phyloP scores from a whole-genome alignment of 148 eudicot genomes.

The Amaranthus hypochondriacus region DNA sequence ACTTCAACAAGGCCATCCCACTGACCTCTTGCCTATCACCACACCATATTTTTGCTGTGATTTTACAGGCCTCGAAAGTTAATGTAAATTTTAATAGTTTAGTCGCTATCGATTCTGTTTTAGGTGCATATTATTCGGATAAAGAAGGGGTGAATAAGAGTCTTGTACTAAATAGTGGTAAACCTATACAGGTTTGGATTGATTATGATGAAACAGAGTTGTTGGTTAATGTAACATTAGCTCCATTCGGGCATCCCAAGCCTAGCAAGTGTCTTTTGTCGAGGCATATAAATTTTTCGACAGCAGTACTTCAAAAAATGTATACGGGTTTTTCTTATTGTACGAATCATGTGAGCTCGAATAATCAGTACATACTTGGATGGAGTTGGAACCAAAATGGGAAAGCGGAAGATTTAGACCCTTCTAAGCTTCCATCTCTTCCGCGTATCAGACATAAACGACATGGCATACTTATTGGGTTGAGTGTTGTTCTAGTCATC shows the following conservation, averaged over 20 bases:
- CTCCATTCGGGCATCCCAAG: conserved; percentile 28
- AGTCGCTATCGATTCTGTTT: conserved; percentile 18
- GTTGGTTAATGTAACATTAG: conserved; percentile 28
- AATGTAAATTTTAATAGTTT: conserved; percentile 42
- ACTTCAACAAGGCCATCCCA: conserved; percentile 25
- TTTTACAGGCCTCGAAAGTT: conserved; percentile 38
- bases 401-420: conserved; percentile 28
- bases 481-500: neutral
- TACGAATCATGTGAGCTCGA: conserved; percentile 24
- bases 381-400: conserved; percentile 46
- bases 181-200: conserved; percentile 36
- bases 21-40: conserved; percentile 43
- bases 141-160: conserved; percentile 11
- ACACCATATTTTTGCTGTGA: conserved; percentile 44
- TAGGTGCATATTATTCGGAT: conserved; percentile 26
- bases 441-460: conserved; percentile 17
- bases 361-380: conserved; percentile 33
- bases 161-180: conserved; percentile 32
- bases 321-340: conserved; percentile 42
- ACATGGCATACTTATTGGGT: neutral
- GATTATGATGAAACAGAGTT: conserved; percentile 33
- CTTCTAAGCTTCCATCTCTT: conserved; percentile 25
- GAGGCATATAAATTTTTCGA: conserved; percentile 28
- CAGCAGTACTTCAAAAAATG: conserved; percentile 19
- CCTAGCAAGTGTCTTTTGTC: conserved; percentile 29